Base-by-base conservation (phyloP, 306 rosid species). In the Gillenia trifoliata region DNA sequence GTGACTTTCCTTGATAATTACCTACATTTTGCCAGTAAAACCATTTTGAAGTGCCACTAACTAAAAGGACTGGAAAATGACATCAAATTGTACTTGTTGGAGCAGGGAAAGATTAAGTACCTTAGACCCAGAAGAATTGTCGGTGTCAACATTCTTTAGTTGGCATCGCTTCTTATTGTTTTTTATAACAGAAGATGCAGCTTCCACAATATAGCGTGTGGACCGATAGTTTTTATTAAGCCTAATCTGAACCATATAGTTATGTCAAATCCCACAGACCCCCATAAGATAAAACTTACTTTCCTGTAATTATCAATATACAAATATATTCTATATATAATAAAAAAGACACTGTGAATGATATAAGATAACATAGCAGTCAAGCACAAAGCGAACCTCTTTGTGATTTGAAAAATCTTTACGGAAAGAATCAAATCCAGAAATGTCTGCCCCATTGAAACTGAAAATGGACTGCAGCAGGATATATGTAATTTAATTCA, bases 151-250 rank as follows among this genome's bases (percentile, higher is more conserved):
- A 77, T 80, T 67, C 84, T 93, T 89, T 54, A 81, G 41, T 75
- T 81, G 94, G 71, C 91, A 88, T 66, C 98, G 85, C 71, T 77
- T 91, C 66, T 66, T 63, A 82, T 93, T 93, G 82, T 93, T 84
- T 83, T 70, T 80, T 80, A 93, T 93, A 71, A 93, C 89, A 84
- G 81, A 87, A 80, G 90, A 89, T 81, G 98, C 98, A 80, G 97
- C 98, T 75, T 93, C 97, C 67, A 93, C 88, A 76, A 93, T 91
- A 81, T 76, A 88, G 68, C 96, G 89, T 45, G 98, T 91, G 78
- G 98, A 93, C 78, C 98, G 86, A 81, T 93, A 93, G 78, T 91
- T 93, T 90, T 88, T 93, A 83, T 89, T 85, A 68, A 93, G 96
- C 80, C 93, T 89, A 77, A 90, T 69, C 98, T 93, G 85, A 73